Base-by-base conservation (phyloP, 129 eudicot genomes). In the Centella asiatica region DNA sequence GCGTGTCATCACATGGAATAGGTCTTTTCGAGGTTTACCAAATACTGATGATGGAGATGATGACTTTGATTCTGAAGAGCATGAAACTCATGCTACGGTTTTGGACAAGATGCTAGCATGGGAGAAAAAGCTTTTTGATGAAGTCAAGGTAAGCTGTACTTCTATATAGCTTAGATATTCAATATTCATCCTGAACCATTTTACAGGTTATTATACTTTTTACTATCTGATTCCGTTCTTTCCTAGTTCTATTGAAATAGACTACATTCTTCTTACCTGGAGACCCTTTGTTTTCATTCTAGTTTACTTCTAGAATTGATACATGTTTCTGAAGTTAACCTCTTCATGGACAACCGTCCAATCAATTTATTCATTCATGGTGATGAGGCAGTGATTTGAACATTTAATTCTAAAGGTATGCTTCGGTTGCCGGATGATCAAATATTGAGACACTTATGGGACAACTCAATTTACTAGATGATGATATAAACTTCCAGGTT, bases 81-180 rank as follows among this genome's bases (percentile, higher is more conserved):
- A 93, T 48, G 99, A 93, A 75, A 93, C 96, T 6, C 99, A 93
- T 77, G 96, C 99, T 29, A 87, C 96, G 0, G 99, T 93, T 37
- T 63, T 93, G 78, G 99, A 93, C 74, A 93, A 93, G 85, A 80
- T 93, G 87, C 85, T 93, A 55, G 99, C 99, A 33, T 93, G 99
- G 99, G 99, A 93, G 77, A 87, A 93, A 69, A 93, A 93, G 88
- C 80, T 93, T 15, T 93, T 82, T 52, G 96, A 93, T 70, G 99
- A 93, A 88, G 96, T 87, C 20, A 93, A 93, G 89, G 99, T 93
- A 82, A 47, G 50, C 49, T 76, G 24, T 19, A 28, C 19, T 31
- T 57, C 45, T 24, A 39, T 27, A 7, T 5, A 42, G 46, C 1
- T 36, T 6, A 10, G 11, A 36, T 36, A n/a, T 36, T 36, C 11